Conservation (phyloP, 441 rosid species). For the Geranium incanum region DNA sequence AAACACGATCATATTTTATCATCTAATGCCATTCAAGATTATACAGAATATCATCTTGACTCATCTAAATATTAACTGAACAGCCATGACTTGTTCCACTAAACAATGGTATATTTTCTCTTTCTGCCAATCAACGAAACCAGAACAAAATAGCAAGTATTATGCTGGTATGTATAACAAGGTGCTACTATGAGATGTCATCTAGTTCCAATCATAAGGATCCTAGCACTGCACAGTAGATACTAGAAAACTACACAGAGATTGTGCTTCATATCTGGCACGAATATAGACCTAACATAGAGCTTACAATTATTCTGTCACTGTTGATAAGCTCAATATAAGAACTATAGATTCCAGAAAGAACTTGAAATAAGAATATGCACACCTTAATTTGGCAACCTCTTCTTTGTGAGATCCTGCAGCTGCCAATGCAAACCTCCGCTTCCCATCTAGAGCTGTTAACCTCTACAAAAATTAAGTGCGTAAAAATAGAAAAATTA, state of each 20-base stretch:
- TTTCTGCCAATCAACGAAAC: background rate
- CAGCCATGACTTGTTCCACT: background rate
- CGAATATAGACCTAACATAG: background rate
- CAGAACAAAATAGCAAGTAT: conserved; percentile 7
- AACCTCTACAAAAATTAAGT: conserved; percentile 49
- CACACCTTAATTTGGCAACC: conserved; percentile 89
- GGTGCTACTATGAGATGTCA: background rate
- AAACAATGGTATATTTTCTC: background rate
- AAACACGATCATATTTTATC: background rate
- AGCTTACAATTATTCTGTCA: conserved; percentile 8
- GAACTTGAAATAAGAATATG: conserved; percentile 20
- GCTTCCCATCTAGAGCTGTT: conserved; percentile 97
- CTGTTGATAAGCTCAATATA: background rate
- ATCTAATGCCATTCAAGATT: conserved; percentile 2
- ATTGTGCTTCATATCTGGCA: background rate
- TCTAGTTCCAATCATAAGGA: background rate
- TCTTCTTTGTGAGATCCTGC: conserved; percentile 87
- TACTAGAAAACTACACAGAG: background rate
- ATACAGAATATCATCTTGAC: background rate
- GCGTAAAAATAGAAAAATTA: background rate
- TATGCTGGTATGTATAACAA: background rate
- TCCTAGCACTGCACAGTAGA: background rate
- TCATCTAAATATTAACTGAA: conserved; percentile 8
- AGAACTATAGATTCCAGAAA: conserved; percentile 13
- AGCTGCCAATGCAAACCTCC: conserved; percentile 98